Evolutionary conservation across 2,329 filamentous ascomycete genomes (phyloP).

Genomic region (Gnomoniopsis sp.): DNA sequence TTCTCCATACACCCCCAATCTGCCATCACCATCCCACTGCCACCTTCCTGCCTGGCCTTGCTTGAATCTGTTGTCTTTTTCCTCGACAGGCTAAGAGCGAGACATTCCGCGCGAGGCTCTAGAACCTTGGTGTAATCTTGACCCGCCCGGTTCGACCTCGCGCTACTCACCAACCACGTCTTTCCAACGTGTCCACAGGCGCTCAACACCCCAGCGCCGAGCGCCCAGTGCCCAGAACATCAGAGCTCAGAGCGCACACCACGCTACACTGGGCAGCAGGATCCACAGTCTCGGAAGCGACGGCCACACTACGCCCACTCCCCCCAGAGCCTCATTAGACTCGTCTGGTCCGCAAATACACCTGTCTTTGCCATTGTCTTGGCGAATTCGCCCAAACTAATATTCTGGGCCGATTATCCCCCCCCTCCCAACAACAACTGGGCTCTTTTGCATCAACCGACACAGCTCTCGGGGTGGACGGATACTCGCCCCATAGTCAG

Average conservation of each 20-base stretch:
- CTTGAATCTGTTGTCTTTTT: not conserved
- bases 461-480: not conserved
- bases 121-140: not conserved
- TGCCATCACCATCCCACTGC: not conserved
- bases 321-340: not conserved
- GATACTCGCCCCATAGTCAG: not conserved
- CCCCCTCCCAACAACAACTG: too few species aligned
- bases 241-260: not conserved
- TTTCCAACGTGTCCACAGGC: not conserved
- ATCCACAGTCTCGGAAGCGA: not conserved
- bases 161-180: not conserved
- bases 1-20: not conserved
- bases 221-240: not conserved
- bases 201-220: not conserved
- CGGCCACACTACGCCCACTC: not conserved
- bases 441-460: not conserved
- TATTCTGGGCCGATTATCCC: not conserved
- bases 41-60: not conserved
- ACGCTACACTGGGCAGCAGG: not conserved
- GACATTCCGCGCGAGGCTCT: not conserved
- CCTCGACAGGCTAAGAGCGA: not conserved
- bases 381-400: not conserved
- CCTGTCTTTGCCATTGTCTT: not conserved
- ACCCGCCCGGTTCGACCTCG: not conserved
- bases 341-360: not conserved